Base-by-base conservation (phyloP, 129 eudicot species). In the Gnaphalium uliginosum region DNA sequence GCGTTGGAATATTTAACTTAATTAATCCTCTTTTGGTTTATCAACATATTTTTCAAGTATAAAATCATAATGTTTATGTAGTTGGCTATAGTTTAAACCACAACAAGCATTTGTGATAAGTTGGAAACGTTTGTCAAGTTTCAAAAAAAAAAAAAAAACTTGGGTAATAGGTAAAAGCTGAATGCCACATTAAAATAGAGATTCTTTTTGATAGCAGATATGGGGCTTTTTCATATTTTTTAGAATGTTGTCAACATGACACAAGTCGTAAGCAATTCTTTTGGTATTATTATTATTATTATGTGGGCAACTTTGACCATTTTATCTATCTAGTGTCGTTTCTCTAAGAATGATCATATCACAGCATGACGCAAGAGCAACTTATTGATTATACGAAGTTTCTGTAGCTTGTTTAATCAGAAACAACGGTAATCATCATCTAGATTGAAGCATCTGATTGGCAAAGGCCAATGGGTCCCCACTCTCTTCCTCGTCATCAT, bases 401-500 rank as follows among this genome's bases (percentile, higher is more conserved):
- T 48, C 62, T 2, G 17, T 70, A 58, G 17, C 51, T 59, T 43
- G 50, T n/a, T 27, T 58, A 25, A 43, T 60, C 63, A 4, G 46
- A 69, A 62, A 30, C 54, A 53, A 27, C 1, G 43, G 21, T 18
- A 71, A 22, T 65, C 29, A 76, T 82, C 68, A 82, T 82, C 85
- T 67, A 0, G 81, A 84, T 6, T 82, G 89, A 75, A 84, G 85
- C 69, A 89, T 82, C 50, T 89, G 86, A 80, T 86, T 84, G 18
- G 88, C 85, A 39, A 86, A 89, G 22, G 58, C 83, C 73, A 86
- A 41, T 4, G 90, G 90, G 66, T 76, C 85, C 27, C 82, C 87
- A 18, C 89, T 88, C 19, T 85, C 85, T 56, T 89, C 95, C 29
- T 84, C 86, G 4, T 89, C 91, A 6, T 87, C 91, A 0, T 84